phyloP scores from a whole-genome alignment of 2,329 filamentous ascomycete species.

The Cercospora nicotianae region DNA sequence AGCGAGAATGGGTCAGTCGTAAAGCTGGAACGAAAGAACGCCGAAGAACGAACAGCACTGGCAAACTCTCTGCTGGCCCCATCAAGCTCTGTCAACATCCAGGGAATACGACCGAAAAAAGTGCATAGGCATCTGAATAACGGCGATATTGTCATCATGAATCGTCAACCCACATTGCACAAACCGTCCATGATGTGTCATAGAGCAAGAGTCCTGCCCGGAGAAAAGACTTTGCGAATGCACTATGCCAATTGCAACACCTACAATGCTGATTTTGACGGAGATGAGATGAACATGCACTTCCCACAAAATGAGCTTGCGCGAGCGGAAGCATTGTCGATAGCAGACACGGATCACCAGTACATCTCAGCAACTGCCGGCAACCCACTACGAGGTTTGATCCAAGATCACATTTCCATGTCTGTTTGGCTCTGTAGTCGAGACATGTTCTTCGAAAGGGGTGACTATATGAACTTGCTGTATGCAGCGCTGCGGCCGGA shows the following conservation, averaged over 20 bases:
- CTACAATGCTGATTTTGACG: conserved; percentile 98
- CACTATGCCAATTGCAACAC: conserved; percentile 99
- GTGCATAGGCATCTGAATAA: conserved; percentile 95
- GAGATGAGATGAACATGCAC: conserved; percentile 99
- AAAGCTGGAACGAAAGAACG: conserved; percentile 80
- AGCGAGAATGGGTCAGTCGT: conserved; percentile 93
- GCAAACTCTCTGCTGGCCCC: conserved; percentile 92
- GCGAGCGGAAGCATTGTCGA: conserved; percentile 83
- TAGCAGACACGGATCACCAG: conserved; percentile 96
- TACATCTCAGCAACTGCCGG: conserved; percentile 93
- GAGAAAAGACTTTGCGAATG: conserved; percentile 98
- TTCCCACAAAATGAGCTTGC: conserved; percentile 97
- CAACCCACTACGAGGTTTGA: conserved; percentile 89
- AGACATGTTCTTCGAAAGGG: conserved; percentile 84
- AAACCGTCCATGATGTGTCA: conserved; percentile 99
- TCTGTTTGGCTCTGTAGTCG: conserved; percentile 86
- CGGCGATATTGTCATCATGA: conserved; percentile 97
- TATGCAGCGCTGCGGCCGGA: conserved; percentile 89
- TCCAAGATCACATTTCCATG: conserved; percentile 97
- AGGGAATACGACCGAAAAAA: conserved; percentile 85
- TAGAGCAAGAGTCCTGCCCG: conserved; percentile 83
- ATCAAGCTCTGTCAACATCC: conserved; percentile 66
- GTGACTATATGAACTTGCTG: conserved; percentile 89
- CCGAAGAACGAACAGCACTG: conserved; percentile 82
- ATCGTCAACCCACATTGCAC: conserved; percentile 94